These are phyloP conservation scores for Paramecium biaurelia DNA, from an alignment of 73 alveolate species.

Conservation along the genomic window DNA sequence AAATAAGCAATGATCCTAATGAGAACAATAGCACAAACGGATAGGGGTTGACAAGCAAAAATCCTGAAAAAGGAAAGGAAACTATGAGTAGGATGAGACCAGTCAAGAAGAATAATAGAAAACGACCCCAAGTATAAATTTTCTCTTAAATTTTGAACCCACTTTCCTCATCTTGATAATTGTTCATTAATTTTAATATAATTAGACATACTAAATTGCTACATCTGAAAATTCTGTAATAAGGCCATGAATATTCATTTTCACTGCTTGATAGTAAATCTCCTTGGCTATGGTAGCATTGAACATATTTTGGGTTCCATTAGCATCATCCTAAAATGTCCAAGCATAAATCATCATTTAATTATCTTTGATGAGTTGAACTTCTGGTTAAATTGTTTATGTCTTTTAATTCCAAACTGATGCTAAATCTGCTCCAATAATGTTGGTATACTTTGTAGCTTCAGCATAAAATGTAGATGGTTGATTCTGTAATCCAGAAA, in stretches of 20 bases:
- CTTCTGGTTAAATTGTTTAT: background rate
- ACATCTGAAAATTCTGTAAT: constrained; percentile 46
- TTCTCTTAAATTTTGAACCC: background rate
- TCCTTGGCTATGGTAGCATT: background rate
- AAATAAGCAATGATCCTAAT: constrained; percentile 10
- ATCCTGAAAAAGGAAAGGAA: constrained; percentile 32
- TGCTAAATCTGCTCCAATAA: constrained; percentile 1
- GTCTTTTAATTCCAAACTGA: constrained; percentile 18
- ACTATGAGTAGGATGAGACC: background rate
- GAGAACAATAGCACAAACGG: constrained; percentile 31
- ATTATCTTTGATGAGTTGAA: background rate
- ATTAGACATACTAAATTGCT: constrained; percentile 24
- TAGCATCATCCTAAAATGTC: constrained; percentile 30
- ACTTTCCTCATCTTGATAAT: constrained; percentile 47
- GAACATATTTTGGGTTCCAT: background rate
- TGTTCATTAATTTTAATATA: background rate
- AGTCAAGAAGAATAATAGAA: background rate
- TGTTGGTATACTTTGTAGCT: constrained; percentile 9
- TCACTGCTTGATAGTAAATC: background rate
- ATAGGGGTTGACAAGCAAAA: constrained; percentile 1
- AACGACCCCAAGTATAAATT: constrained; percentile 26
- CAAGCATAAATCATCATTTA: constrained; percentile 28
- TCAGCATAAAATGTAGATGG: background rate
- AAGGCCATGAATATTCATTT: background rate
- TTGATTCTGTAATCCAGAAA: background rate